Evolutionary conservation across 1,139 yeast species (phyloP), one percentile per base, ranked within the genome.

Genomic region (Candida sp.): DNA sequence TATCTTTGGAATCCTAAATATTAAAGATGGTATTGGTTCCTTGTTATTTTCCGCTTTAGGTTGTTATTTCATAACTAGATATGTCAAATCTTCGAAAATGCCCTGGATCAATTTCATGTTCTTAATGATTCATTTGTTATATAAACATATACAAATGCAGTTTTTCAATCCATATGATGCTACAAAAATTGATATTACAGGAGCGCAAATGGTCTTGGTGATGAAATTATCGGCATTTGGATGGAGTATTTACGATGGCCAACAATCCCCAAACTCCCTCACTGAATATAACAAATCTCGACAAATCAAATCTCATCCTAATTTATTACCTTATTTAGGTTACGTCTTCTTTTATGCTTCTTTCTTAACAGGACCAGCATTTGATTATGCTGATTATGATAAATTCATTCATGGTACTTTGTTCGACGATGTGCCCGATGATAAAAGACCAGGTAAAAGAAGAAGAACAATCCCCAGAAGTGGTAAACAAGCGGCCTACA

Each of bases 121-220:
- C 49, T 79, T 87, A 51, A 86, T 95, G 96, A 73, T 77, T 8
- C 91, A 87, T 53, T 72, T 95, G 61, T 82, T 90, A 5, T 61
- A 76, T 50, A 87, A 82, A 55, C 97, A 91, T 61, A 55, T 88
- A 38, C 64, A 73, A 42, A 79, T 81, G 11, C 97, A 90, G 58
- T 82, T 87, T 56, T 77, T 79, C 57, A 72, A 70, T 15, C 65
- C 51, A 3, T 78, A 77, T 51, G 86, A 86, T 53, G 75, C 79
- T 4, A 68, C 79, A 4, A 74, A 73, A 38, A 80, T 87, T 49
- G 98, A 93, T 58, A 87, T 91, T 50, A 88, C 97, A 0, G 97
- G 97, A 5, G 88, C 98, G 1, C 97, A 91, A 56, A 95, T 95
- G 99, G 97, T 95, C 23, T 66, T 95, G 60, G 95, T 89, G 39